Base-by-base conservation (phyloP, 768 basidiomycete species). In the Tulasnella sp. region DNA sequence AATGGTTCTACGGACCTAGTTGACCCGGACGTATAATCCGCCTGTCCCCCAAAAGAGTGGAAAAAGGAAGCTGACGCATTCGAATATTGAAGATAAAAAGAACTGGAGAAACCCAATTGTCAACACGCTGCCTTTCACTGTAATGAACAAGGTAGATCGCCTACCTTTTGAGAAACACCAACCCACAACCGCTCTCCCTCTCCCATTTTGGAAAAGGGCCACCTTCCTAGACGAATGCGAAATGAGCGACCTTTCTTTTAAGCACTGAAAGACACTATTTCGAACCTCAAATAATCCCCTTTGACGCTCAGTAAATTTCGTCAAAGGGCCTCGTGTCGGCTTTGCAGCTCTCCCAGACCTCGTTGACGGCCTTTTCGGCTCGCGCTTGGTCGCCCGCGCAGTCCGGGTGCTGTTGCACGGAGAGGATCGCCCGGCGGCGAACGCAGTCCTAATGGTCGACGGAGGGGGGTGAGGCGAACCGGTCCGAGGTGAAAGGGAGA, bases 301-400 rank as follows among this genome's bases (percentile, higher is more conserved):
- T n/a, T n/a, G n/a, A n/a, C n/a, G n/a, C 22, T 63, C 62, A 35
- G 72, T 78, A 42, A 65, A 93, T 94, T 89, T 98, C 95, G 79
- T 99, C 97, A 79, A 98, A 99, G 9, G 97, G 96, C 75, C 96
- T 82, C 6, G 95, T 98, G 79, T 98, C 97, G 41, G 86, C 89
- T 80, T 92, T 95, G 80, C 96, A 99, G 76, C 92, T 94, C 77
- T 94, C 94, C 91, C 92, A 99, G 39, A 96, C 96, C 79, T 97
- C 92, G 75, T 98, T 97, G 62, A 98, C 95, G 0, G 89, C 94
- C 72, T 86, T 85, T 79, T 95, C 94, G 14, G 95, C 96, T 32
- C 90, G 83, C 5, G 84, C 91, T 42, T 83, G 80, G 77, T 90
- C 86, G 1, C 68, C 63, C 2, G 89, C 88, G 78, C 95, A 98